Evolutionary conservation across 179 eudicot species (phyloP).

Genomic region (Heliamphora pulchella): DNA sequence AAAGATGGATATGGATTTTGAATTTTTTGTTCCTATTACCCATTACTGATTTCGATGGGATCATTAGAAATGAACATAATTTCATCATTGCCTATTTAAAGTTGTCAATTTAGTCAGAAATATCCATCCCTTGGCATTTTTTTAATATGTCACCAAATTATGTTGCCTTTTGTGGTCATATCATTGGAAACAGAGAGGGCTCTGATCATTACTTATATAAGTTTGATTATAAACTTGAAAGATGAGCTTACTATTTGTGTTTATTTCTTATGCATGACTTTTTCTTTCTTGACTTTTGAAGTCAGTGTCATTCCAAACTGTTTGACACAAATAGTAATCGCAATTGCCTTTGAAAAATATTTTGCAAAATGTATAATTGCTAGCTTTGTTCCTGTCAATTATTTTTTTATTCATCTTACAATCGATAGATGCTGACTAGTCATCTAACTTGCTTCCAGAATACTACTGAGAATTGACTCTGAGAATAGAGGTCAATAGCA

Average conservation of each 20-base stretch:
- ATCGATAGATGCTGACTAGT: no score
- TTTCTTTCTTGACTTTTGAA: neutral
- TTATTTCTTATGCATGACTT: neutral
- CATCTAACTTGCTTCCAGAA: constrained; percentile 17
- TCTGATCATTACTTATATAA: neutral
- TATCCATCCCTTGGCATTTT: neutral
- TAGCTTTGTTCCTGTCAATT: neutral
- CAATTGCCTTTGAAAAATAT: neutral
- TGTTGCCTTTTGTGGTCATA: neutral
- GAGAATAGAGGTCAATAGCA: constrained; percentile 3
- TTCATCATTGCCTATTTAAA: neutral
- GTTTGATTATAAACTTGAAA: neutral
- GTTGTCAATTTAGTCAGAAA: neutral
- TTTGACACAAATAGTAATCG: neutral
- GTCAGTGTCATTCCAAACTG: neutral
- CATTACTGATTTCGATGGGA: neutral
- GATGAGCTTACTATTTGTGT: neutral
- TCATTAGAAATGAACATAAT: no score
- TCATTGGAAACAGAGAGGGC: neutral
- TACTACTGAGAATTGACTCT: constrained; percentile 6
- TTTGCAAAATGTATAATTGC: neutral
- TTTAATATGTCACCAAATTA: neutral
- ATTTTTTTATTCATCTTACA: no score
- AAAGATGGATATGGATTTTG: no score
- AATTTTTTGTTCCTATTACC: neutral